phyloP scores from a whole-genome alignment of 495 filamentous ascomycete species.

The Penicillium longicatenatum region DNA sequence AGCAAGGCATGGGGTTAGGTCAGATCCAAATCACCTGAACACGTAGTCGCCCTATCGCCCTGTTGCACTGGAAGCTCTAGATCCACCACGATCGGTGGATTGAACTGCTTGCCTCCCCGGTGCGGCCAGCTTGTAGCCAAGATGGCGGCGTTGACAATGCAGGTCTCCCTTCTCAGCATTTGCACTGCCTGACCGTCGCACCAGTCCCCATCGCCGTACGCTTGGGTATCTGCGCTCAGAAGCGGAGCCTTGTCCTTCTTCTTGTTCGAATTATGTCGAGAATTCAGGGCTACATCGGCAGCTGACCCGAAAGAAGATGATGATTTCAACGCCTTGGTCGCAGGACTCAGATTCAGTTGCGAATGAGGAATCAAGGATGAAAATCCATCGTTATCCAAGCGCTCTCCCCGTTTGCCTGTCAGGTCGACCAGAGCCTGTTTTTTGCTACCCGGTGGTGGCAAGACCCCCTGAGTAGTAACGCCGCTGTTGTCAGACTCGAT shows the following conservation, averaged over 20 bases:
- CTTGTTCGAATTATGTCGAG: neutral
- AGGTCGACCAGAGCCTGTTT: constrained; percentile 62
- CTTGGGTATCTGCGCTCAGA: constrained; percentile 9
- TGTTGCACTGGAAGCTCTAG: constrained; percentile 64
- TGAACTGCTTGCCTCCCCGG: constrained; percentile 57
- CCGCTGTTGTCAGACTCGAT: constrained; percentile 7
- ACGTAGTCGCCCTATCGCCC: neutral
- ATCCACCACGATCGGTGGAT: constrained; percentile 79
- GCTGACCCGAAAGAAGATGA: constrained; percentile 10
- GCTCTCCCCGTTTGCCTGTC: constrained; percentile 45
- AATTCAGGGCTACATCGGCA: neutral
- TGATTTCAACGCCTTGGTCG: constrained; percentile 15
- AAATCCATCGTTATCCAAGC: constrained; percentile 45
- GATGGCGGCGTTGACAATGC: constrained; percentile 76
- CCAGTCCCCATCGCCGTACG: neutral
- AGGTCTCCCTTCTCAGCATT: constrained; percentile 64
- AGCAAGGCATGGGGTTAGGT: constrained; percentile 16
- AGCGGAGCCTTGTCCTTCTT: constrained; percentile 2
- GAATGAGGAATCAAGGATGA: constrained; percentile 4
- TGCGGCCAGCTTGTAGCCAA: constrained; percentile 68
- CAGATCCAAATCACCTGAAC: constrained; percentile 6
- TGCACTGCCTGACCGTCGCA: neutral
- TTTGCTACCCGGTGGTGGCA: constrained; percentile 49
- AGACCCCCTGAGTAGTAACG: constrained; percentile 11
- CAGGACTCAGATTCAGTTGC: neutral